Conservation (phyloP, 352 stramenopile genomes). For the Discostella stelligera region DNA sequence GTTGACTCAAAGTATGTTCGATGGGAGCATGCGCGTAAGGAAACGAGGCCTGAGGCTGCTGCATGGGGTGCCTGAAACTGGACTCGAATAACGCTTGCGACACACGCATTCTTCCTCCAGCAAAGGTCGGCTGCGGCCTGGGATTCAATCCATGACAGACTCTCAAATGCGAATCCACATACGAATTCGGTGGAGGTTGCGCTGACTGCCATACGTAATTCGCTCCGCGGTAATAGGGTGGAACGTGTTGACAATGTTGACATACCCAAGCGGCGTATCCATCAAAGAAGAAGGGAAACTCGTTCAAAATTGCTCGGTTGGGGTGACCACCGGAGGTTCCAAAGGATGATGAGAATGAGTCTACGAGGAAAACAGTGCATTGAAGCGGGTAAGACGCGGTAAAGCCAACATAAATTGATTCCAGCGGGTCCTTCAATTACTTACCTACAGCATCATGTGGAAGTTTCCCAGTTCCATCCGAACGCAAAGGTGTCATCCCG, state of each 20-base stretch:
- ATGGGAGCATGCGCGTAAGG: background rate
- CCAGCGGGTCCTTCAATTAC: background rate
- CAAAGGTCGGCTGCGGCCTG: background rate
- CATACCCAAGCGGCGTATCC: slow-evolving; percentile 52
- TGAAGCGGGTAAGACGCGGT: background rate
- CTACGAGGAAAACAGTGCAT: background rate
- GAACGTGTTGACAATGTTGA: slow-evolving; percentile 45
- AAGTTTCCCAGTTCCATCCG: background rate
- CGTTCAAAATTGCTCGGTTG: slow-evolving; percentile 11
- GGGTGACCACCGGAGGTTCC: background rate
- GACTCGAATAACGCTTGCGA: background rate
- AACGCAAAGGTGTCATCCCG: slow-evolving; percentile 2
- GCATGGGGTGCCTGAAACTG: slow-evolving; percentile 17
- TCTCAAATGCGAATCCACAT: slow-evolving; percentile 46
- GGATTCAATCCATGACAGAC: slow-evolving; percentile 46
- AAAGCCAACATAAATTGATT: no score
- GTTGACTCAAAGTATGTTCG: slow-evolving; percentile 1
- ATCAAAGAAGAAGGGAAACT: slow-evolving; percentile 55
- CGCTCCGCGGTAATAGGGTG: slow-evolving; percentile 36
- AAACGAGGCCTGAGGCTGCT: slow-evolving; percentile 7
- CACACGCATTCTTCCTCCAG: background rate
- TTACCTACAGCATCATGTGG: background rate
- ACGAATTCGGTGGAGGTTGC: slow-evolving; percentile 39
- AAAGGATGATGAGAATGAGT: background rate
- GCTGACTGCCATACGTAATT: slow-evolving; percentile 47